Conservation (phyloP, 371 early-diverging fungal species). For the Furculomyces boomerangus region DNA sequence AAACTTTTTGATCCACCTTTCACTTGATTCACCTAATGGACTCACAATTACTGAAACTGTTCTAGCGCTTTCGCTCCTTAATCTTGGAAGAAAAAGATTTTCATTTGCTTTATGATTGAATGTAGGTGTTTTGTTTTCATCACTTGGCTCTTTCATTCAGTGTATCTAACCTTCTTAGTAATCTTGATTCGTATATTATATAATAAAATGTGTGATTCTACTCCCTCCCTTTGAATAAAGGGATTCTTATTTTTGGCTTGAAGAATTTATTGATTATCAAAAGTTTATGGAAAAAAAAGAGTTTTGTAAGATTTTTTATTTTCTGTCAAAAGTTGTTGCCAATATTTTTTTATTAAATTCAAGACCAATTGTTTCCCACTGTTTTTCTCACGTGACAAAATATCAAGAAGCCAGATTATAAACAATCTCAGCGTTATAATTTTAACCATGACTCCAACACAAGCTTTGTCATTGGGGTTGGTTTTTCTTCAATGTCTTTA, state of each 20-base stretch:
- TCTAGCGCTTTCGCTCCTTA: not conserved
- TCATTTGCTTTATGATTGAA: not conserved
- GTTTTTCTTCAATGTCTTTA: not conserved
- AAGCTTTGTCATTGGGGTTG: constrained; percentile 6
- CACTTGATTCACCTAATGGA: not conserved
- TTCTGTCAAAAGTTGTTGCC: not conserved
- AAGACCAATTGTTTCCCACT: not conserved
- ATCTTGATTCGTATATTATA: not conserved
- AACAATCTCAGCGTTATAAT: not conserved
- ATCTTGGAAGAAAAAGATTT: no score
- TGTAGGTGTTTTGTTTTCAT: not conserved
- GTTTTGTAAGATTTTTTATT: not conserved
- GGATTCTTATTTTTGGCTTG: not conserved
- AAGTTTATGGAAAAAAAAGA: not conserved
- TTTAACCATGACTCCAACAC: constrained; percentile 17
- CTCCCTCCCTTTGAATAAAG: not conserved
- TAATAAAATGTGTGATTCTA: not conserved
- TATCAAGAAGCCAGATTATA: not conserved
- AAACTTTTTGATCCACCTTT: not conserved
- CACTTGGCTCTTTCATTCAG: not conserved
- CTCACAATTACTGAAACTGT: not conserved
- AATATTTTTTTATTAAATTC: not conserved
- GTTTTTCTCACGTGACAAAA: not conserved
- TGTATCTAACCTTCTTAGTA: not conserved
- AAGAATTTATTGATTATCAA: not conserved